phyloP scores from a whole-genome alignment of 1,139 yeast genomes.

The Yamadazyma spencermartinsiae region DNA sequence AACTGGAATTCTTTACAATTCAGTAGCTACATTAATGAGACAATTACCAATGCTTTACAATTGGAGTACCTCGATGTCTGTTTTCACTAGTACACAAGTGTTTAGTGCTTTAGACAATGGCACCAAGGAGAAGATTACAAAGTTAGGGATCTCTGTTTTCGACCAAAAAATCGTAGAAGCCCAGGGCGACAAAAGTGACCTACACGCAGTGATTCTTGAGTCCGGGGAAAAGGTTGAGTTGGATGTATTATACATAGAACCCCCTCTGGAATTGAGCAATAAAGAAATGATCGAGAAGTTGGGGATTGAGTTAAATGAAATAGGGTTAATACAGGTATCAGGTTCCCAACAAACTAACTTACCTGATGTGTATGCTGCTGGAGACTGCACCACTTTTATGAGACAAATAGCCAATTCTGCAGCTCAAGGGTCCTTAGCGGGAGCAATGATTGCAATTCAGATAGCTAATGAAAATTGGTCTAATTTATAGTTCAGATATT shows the following conservation, averaged over 20 bases:
- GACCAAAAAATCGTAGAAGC: slow-evolving; percentile 1
- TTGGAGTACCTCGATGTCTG: slow-evolving; percentile 5
- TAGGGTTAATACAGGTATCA: slow-evolving; percentile 2
- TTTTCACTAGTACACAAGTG: background rate
- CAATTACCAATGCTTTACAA: slow-evolving; percentile 8
- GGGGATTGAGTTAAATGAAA: slow-evolving; percentile 5
- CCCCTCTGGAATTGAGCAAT: slow-evolving; percentile 5
- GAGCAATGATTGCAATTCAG: slow-evolving; percentile 1
- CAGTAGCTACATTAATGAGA: background rate
- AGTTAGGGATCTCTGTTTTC: background rate
- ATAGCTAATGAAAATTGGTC: background rate
- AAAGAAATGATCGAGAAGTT: slow-evolving; percentile 3
- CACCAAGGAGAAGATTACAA: background rate
- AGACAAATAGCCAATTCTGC: slow-evolving; percentile 9
- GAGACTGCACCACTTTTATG: slow-evolving; percentile 9
- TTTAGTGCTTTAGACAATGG: slow-evolving; percentile 2
- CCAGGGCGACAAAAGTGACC: background rate
- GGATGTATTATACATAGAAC: slow-evolving; percentile 5
- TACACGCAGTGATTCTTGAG: slow-evolving; percentile 2
- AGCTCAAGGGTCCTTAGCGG: slow-evolving; percentile 10
- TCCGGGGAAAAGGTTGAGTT: slow-evolving; percentile 2
- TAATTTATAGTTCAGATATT: background rate
- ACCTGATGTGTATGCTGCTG: slow-evolving; percentile 11
- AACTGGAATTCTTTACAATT: slow-evolving; percentile 6
- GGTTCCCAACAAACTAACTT: slow-evolving; percentile 7